phyloP scores from a whole-genome alignment of 805 yeast species.

The Yamadazyma ubonensis region DNA sequence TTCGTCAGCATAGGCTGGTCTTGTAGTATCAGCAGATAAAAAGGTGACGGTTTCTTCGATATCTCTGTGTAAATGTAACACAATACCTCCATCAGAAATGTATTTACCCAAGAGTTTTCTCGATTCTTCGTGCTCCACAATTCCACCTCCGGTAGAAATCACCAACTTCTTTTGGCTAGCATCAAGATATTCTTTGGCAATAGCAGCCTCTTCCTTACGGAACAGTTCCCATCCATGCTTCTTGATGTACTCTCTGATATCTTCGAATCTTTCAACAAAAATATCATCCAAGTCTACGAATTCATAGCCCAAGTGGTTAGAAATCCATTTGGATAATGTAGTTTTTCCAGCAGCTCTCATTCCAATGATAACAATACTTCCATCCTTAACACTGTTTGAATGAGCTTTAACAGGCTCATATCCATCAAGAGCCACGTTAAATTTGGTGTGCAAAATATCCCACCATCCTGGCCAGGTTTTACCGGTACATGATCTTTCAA shows the following conservation, averaged over 20 bases:
- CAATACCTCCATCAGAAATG: constrained; percentile 63
- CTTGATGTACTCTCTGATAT: constrained; percentile 61
- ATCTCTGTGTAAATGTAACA: constrained; percentile 87
- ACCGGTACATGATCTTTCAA: constrained; percentile 89
- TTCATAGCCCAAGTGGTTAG: constrained; percentile 62
- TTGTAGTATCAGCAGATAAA: constrained; percentile 70
- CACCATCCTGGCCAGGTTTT: constrained; percentile 99
- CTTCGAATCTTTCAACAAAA: constrained; percentile 56
- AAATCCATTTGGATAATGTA: constrained; percentile 77
- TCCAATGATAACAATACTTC: constrained; percentile 79
- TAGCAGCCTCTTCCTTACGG: constrained; percentile 61
- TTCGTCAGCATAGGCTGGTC: constrained; percentile 87
- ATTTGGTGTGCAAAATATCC: constrained; percentile 77
- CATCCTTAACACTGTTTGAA: constrained; percentile 30
- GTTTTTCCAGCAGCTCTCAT: constrained; percentile 99
- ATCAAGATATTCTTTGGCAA: constrained; percentile 51
- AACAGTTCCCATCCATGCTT: constrained; percentile 84
- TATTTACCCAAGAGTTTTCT: constrained; percentile 61
- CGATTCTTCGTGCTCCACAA: constrained; percentile 75
- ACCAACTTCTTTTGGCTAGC: constrained; percentile 52
- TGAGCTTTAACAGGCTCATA: constrained; percentile 46
- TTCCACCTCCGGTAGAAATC: constrained; percentile 95
- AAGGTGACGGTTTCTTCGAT: constrained; percentile 75
- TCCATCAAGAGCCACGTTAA: constrained; percentile 71
- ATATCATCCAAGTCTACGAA: constrained; percentile 75